Percentiles rank a stretch among this genome's conserved stretches.
Evolutionary conservation across 2,329 filamentous ascomycete species (phyloP).

Genomic region (Coleophoma eucalyptorum): DNA sequence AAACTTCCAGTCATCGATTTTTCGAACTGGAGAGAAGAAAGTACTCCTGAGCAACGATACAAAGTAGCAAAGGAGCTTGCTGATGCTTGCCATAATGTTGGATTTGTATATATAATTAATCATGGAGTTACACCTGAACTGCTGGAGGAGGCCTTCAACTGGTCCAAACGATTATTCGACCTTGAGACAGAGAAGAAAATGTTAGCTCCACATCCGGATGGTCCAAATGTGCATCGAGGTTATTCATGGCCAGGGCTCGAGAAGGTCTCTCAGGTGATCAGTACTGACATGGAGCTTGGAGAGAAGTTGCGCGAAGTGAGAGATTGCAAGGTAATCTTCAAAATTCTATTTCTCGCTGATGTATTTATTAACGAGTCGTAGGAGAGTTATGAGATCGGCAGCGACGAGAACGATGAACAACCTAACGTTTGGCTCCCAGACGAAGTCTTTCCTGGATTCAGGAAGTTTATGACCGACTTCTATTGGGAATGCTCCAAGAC

Average conservation of each 20-base stretch:
- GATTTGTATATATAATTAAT: slow-evolving; percentile 44
- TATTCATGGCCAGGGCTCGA: slow-evolving; percentile 52
- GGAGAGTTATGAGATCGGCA: slow-evolving; percentile 50
- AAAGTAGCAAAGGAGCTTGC: slow-evolving; percentile 34
- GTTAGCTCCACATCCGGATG: slow-evolving; percentile 43
- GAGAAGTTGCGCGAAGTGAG: slow-evolving; percentile 38
- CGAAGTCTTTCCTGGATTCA: slow-evolving; percentile 39
- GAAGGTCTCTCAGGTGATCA: slow-evolving; percentile 45
- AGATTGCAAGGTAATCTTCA: slow-evolving; percentile 44
- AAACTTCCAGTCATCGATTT: slow-evolving; percentile 22
- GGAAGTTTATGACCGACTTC: slow-evolving; percentile 42
- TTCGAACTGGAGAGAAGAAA: slow-evolving; percentile 10
- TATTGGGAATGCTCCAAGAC: slow-evolving; percentile 42
- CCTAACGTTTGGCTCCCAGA: slow-evolving; percentile 47
- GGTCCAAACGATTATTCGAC: slow-evolving; percentile 39
- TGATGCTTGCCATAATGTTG: slow-evolving; percentile 37
- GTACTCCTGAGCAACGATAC: slow-evolving; percentile 22
- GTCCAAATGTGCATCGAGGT: slow-evolving; percentile 46
- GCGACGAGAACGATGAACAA: slow-evolving; percentile 37
- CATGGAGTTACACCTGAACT: slow-evolving; percentile 36
- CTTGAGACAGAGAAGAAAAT: slow-evolving; percentile 40
- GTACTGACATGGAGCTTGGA: slow-evolving; percentile 34
- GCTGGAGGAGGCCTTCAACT: slow-evolving; percentile 38
- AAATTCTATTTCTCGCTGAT: not conserved
- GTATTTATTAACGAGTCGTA: slow-evolving; percentile 18